These are phyloP conservation scores for Chlamydomonas sphaeroides DNA, from an alignment of 139 green algal species.

Conservation along the genomic window DNA sequence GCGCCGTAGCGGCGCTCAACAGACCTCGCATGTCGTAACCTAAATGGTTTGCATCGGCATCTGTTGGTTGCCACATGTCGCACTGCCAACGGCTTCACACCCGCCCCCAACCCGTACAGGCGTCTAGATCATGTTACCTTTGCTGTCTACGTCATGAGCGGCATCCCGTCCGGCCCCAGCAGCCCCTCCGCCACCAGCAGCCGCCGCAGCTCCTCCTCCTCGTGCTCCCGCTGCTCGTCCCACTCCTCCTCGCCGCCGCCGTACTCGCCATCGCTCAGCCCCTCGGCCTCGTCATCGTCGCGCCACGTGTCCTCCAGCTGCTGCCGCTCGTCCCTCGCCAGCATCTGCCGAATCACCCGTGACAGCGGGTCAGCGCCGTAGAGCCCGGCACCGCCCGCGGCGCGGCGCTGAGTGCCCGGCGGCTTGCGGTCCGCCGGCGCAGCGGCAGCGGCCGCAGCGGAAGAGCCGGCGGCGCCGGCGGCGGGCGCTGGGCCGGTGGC, in stretches of 20 bases:
- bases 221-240: not conserved
- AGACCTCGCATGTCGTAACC: too few species aligned
- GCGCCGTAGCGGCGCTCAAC: too few species aligned
- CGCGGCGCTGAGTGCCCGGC: too few species aligned
- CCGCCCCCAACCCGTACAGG: too few species aligned
- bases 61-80: too few species aligned
- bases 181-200: conserved; percentile 27
- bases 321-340: not conserved
- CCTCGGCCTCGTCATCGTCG: conserved; percentile 14
- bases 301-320: not conserved
- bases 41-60: too few species aligned
- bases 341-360: conserved; percentile 18
- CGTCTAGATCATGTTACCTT: too few species aligned
- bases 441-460: too few species aligned
- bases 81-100: too few species aligned
- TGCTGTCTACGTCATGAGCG: not conserved
- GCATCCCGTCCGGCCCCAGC: conserved; percentile 9
- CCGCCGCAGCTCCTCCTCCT: conserved; percentile 10
- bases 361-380: conserved; percentile 2
- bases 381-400: not conserved
- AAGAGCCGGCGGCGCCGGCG: not conserved
- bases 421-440: too few species aligned
- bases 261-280: not conserved
- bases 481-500: not conserved
- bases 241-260: not conserved